Evolutionary conservation across 257 asterid species (phyloP).

Genomic region (Coffea canephora): DNA sequence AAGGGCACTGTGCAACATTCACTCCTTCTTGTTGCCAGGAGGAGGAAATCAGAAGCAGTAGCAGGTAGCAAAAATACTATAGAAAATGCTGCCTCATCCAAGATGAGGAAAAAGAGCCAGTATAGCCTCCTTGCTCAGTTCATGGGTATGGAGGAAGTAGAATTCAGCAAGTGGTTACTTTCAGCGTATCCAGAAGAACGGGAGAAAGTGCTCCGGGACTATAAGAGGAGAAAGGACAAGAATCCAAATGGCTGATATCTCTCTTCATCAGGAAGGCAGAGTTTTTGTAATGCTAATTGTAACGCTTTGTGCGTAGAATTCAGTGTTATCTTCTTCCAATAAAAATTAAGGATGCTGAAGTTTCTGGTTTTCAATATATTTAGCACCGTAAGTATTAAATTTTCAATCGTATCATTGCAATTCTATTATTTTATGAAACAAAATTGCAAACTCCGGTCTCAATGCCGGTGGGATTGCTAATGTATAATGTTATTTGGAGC

Average conservation of each 20-base stretch:
- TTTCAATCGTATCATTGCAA: no score
- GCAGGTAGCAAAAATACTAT: slow-evolving; percentile 27
- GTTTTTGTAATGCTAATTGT: neutral
- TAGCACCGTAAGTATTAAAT: no score
- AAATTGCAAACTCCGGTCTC: no score
- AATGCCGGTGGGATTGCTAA: no score
- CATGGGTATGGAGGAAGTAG: slow-evolving; percentile 67
- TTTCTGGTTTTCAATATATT: no score
- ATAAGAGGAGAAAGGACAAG: slow-evolving; percentile 32
- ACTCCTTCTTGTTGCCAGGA: slow-evolving; percentile 21
- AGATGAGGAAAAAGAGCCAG: slow-evolving; percentile 46
- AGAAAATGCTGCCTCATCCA: slow-evolving; percentile 26
- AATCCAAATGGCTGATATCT: slow-evolving; percentile 22
- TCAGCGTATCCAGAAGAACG: slow-evolving; percentile 42
- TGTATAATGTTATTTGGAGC: no score
- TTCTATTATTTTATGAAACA: no score
- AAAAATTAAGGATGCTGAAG: no score
- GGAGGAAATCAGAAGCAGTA: slow-evolving; percentile 26
- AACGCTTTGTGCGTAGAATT: neutral
- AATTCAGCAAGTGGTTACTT: slow-evolving; percentile 58
- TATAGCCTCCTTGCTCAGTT: slow-evolving; percentile 57
- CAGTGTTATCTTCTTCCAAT: no score
- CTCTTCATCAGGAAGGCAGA: neutral
- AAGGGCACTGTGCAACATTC: slow-evolving; percentile 23
- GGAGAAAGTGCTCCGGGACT: slow-evolving; percentile 30